A percentile compares a stretch with the other conserved stretches of the same genome.
phyloP scores from a whole-genome alignment of 2,329 filamentous ascomycete species.

The Moelleriella libera region DNA sequence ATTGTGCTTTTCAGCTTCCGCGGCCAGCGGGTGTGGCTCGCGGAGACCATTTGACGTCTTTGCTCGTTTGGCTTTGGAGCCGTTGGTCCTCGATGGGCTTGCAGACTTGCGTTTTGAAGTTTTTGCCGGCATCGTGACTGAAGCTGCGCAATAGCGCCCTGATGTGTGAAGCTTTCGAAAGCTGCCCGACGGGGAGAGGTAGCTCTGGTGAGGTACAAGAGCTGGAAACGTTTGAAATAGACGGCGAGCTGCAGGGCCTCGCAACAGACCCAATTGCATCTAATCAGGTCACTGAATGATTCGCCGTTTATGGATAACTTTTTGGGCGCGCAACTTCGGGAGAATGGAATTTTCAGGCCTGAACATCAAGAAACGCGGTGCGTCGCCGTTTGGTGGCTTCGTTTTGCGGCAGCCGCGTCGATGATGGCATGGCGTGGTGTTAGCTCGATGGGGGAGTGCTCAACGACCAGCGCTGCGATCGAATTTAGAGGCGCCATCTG shows the following conservation, averaged over 20 bases:
- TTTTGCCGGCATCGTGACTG: constrained; percentile 14
- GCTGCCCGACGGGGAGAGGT: neutral
- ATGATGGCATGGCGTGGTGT: constrained; percentile 11
- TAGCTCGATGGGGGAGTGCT: constrained; percentile 15
- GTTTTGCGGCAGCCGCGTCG: constrained; percentile 1
- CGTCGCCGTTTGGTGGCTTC: too few relatives aligned
- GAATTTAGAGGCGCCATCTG: constrained; percentile 2
- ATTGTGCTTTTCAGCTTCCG: constrained; percentile 36
- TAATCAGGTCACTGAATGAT: too few relatives aligned
- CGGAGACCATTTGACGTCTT: constrained; percentile 21
- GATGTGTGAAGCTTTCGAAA: neutral
- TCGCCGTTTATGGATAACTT: too few relatives aligned
- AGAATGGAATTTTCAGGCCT: too few relatives aligned
- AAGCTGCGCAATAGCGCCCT: neutral
- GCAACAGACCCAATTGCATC: too few relatives aligned
- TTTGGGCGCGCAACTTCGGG: too few relatives aligned
- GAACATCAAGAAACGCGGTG: neutral
- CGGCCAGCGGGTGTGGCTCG: constrained; percentile 30
- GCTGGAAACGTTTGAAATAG: neutral
- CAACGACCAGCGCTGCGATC: constrained; percentile 17
- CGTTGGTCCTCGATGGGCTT: constrained; percentile 9
- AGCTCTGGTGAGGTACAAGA: neutral
- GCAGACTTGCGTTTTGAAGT: constrained; percentile 15
- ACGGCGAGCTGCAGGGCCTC: neutral
- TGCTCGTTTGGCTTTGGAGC: constrained; percentile 16